phyloP scores from a whole-genome alignment of 345 rosid genomes.

The Abelmoschus esculentus region DNA sequence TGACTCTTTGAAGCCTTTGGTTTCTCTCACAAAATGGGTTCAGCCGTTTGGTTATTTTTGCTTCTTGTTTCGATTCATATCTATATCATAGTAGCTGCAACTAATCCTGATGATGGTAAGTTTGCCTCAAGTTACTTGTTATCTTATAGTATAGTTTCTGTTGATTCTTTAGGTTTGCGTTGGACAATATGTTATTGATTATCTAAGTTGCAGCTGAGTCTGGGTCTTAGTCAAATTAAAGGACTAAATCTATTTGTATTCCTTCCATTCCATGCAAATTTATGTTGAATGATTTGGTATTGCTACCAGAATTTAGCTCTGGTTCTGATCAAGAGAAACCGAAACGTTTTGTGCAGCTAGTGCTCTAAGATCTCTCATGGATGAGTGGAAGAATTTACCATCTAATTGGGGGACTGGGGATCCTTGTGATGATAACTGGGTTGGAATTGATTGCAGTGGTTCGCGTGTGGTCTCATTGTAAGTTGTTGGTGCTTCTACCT shows the following conservation, averaged over 20 bases:
- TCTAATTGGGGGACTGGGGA: conserved; percentile 54
- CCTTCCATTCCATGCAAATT: not conserved
- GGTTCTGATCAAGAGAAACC: not conserved
- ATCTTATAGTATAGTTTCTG: not conserved
- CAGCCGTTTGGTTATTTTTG: conserved; percentile 26
- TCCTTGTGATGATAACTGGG: conserved; percentile 74
- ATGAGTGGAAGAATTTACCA: conserved; percentile 43
- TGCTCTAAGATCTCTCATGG: conserved; percentile 32
- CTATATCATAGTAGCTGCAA: conserved; percentile 17
- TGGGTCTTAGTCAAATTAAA: too few relatives aligned
- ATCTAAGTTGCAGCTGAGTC: not conserved
- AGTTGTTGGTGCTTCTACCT: conserved; percentile 8
- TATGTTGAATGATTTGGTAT: not conserved
- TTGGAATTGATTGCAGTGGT: conserved; percentile 47
- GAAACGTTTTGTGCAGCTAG: conserved; percentile 28
- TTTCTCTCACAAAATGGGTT: conserved; percentile 24
- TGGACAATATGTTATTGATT: not conserved
- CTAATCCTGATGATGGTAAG: conserved; percentile 30
- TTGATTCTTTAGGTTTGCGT: not conserved
- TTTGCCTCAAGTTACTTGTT: not conserved
- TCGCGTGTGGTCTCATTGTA: conserved; percentile 56
- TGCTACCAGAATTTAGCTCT: not conserved
- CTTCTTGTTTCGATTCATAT: conserved; percentile 22
- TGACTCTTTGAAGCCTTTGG: conserved; percentile 9
- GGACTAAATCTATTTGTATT: not conserved